These are phyloP conservation scores for Aspergillus sp. DNA, from an alignment of 2,329 filamentous ascomycete genomes.

Conservation along the genomic window DNA sequence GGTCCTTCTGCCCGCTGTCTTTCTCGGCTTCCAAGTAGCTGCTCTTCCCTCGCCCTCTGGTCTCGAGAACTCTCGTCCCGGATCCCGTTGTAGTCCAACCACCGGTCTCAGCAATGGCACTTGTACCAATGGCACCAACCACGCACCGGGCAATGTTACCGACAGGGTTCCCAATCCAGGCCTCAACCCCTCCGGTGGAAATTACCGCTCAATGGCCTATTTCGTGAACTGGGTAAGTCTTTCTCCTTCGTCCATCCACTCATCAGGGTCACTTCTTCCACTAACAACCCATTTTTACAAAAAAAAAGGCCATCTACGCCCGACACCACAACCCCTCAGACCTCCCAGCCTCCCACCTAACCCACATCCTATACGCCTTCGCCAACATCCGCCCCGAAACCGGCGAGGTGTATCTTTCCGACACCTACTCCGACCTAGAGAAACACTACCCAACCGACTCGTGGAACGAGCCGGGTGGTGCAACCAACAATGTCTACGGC, in stretches of 20 bases:
- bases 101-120: background rate
- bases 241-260: background rate
- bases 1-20: background rate
- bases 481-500: constrained; percentile 67
- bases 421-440: constrained; percentile 66
- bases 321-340: constrained; percentile 84
- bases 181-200: background rate
- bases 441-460: constrained; percentile 70
- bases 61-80: background rate
- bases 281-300: background rate
- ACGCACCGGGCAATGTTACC: background rate
- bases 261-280: background rate
- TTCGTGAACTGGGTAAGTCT: constrained; percentile 47
- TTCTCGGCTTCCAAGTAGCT: background rate
- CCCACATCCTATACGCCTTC: constrained; percentile 88
- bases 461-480: constrained; percentile 59
- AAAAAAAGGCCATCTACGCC: constrained; percentile 71
- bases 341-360: constrained; percentile 76
- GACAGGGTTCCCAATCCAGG: background rate
- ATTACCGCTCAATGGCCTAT: constrained; percentile 40
- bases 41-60: background rate
- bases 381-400: constrained; percentile 77
- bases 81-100: background rate
- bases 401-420: constrained; percentile 76
- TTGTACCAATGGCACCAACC: background rate